Conservation (phyloP, 2,329 filamentous ascomycete species). For the Drechslerella coelobrocha region DNA sequence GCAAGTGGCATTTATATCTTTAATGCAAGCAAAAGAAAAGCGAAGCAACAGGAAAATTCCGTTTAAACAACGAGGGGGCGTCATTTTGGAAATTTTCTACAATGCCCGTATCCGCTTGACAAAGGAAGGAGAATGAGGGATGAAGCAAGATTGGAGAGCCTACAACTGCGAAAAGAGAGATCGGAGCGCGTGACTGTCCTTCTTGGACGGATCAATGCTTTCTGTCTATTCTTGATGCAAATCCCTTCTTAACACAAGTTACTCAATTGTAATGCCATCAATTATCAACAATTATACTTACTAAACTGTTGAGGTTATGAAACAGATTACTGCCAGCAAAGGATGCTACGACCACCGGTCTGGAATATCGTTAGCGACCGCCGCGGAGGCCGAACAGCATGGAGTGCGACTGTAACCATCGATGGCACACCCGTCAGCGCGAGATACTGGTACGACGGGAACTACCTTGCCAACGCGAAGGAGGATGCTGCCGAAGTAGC, state of each 20-base stretch:
- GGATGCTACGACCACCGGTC: conserved; percentile 20
- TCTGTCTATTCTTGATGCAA: too few relatives aligned
- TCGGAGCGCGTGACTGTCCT: too few relatives aligned
- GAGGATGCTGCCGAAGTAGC: conserved; percentile 91
- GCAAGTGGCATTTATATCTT: conserved; percentile 18
- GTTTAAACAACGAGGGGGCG: too few relatives aligned
- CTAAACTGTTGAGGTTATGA: background rate
- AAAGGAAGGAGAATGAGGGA: too few relatives aligned
- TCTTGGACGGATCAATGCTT: too few relatives aligned
- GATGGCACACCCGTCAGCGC: conserved; percentile 71
- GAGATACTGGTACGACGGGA: conserved; percentile 89
- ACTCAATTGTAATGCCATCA: too few relatives aligned
- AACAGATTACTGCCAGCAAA: conserved; percentile 33
- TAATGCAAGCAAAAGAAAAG: background rate
- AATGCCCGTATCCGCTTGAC: too few relatives aligned
- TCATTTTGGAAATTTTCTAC: too few relatives aligned
- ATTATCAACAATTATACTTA: background rate
- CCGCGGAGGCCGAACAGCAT: conserved; percentile 47
- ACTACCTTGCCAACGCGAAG: conserved; percentile 83
- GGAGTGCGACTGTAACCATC: conserved; percentile 68
- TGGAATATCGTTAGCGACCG: conserved; percentile 45
- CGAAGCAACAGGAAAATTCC: background rate
- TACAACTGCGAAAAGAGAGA: too few relatives aligned
- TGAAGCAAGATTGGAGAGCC: too few relatives aligned
- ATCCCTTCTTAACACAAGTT: too few relatives aligned